These are phyloP conservation scores for Backusella psychrophila DNA, from an alignment of 192 early-diverging fungal species.

Conservation along the genomic window DNA sequence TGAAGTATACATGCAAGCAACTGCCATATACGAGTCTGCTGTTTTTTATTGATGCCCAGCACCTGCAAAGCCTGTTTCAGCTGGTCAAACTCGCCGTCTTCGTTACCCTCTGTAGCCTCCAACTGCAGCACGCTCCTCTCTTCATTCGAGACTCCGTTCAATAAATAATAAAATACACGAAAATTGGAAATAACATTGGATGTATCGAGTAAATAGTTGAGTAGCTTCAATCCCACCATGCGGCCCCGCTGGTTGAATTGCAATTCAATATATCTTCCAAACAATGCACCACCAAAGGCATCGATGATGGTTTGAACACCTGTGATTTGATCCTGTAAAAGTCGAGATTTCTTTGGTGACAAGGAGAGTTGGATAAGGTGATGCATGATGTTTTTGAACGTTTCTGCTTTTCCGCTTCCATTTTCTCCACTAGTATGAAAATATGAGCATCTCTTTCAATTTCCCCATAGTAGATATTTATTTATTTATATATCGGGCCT, in stretches of 20 bases:
- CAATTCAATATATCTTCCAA: slow-evolving; percentile 82
- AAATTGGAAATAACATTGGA: slow-evolving; percentile 83
- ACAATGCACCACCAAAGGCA: slow-evolving; percentile 88
- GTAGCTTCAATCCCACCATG: slow-evolving; percentile 80
- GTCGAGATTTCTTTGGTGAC: slow-evolving; percentile 67
- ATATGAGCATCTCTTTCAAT: not conserved
- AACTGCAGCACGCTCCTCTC: slow-evolving; percentile 76
- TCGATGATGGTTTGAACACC: slow-evolving; percentile 73
- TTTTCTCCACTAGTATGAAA: slow-evolving; percentile 68
- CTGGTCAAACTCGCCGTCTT: slow-evolving; percentile 53
- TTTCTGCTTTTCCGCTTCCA: slow-evolving; percentile 85
- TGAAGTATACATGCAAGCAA: slow-evolving; percentile 82
- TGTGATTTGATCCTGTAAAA: slow-evolving; percentile 65
- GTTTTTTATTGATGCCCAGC: slow-evolving; percentile 77
- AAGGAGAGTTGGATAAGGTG: slow-evolving; percentile 69
- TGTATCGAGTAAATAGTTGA: slow-evolving; percentile 89
- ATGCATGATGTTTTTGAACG: slow-evolving; percentile 60
- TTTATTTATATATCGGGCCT: not conserved
- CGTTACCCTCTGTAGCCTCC: slow-evolving; percentile 58
- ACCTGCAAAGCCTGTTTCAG: slow-evolving; percentile 79
- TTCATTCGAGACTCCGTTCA: slow-evolving; percentile 74
- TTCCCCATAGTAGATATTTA: not conserved
- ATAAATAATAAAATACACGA: slow-evolving; percentile 93
- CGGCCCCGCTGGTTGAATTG: slow-evolving; percentile 89
- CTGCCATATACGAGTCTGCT: slow-evolving; percentile 82